A percentile compares a stretch with the other conserved stretches of the same genome.
Evolutionary conservation across 345 rosid genomes (phyloP).

Genomic region (Ceriops tagal): DNA sequence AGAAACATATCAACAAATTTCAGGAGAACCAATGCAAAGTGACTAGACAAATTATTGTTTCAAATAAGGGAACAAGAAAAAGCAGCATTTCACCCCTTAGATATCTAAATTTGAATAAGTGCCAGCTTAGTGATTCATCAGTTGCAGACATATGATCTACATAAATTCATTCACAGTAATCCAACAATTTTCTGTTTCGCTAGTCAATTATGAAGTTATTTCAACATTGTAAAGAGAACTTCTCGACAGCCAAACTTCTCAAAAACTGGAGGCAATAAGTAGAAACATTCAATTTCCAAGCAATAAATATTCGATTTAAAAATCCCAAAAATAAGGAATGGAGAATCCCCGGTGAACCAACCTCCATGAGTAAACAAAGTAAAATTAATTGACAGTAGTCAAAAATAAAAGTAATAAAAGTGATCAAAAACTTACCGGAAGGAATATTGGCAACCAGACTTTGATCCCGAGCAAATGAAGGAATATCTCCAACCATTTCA

Average conservation of each 20-base stretch:
- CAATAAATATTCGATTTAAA: no score
- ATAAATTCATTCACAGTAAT: no score
- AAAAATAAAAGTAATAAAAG: neutral
- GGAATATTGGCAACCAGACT: constrained; percentile 24
- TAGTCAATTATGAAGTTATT: neutral
- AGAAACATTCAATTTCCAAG: neutral
- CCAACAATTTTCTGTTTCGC: neutral
- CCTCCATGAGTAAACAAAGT: neutral
- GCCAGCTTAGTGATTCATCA: no score
- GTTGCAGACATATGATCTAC: no score
- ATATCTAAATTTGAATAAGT: no score
- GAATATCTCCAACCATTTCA: constrained; percentile 54
- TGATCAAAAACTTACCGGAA: constrained; percentile 24
- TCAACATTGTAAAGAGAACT: neutral
- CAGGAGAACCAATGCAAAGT: no score
- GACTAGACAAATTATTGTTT: no score
- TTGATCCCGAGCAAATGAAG: constrained; percentile 37
- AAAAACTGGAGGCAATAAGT: neutral
- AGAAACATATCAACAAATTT: no score
- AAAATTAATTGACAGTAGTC: neutral
- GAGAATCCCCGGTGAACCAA: neutral
- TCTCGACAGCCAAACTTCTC: constrained; percentile 2
- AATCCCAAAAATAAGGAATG: no score
- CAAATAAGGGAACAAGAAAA: no score
- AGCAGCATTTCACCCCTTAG: no score